These are phyloP conservation scores for Hibiscus mutabilis DNA, from an alignment of 345 rosid genomes.

Conservation along the genomic window DNA sequence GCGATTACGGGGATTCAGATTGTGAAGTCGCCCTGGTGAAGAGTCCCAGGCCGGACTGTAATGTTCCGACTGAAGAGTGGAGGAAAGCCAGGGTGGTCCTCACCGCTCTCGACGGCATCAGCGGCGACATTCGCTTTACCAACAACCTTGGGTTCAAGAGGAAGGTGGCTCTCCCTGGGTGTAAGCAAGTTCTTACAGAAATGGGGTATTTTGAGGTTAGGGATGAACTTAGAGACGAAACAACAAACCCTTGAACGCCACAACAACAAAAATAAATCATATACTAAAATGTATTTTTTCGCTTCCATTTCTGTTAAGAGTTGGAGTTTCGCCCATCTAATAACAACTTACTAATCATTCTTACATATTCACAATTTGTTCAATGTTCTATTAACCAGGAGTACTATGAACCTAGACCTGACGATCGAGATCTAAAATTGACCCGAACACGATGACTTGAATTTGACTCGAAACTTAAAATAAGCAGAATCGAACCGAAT, in stretches of 20 bases:
- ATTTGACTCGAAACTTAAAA: too few species aligned
- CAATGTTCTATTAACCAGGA: too few species aligned
- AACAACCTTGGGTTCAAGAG: constrained; percentile 26
- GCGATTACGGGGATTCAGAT: constrained; percentile 27
- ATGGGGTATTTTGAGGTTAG: neutral
- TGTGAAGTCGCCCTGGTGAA: constrained; percentile 19
- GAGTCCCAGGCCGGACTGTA: constrained; percentile 19
- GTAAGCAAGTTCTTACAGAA: constrained; percentile 16
- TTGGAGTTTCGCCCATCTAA: neutral
- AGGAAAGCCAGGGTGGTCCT: constrained; percentile 15
- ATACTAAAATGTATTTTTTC: neutral
- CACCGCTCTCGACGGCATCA: constrained; percentile 13
- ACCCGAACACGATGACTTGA: too few species aligned
- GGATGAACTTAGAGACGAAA: neutral
- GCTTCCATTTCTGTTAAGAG: neutral
- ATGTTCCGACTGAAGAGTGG: neutral
- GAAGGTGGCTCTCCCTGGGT: constrained; percentile 13
- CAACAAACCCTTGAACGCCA: neutral
- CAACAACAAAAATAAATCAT: neutral
- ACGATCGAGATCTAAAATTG: too few species aligned
- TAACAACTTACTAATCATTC: too few species aligned
- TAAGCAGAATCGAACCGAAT: too few species aligned
- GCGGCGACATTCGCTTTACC: constrained; percentile 3
- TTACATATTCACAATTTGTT: too few species aligned
- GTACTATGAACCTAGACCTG: too few species aligned